phyloP scores from a whole-genome alignment of 257 asterid genomes.

The Primulina eburnea region DNA sequence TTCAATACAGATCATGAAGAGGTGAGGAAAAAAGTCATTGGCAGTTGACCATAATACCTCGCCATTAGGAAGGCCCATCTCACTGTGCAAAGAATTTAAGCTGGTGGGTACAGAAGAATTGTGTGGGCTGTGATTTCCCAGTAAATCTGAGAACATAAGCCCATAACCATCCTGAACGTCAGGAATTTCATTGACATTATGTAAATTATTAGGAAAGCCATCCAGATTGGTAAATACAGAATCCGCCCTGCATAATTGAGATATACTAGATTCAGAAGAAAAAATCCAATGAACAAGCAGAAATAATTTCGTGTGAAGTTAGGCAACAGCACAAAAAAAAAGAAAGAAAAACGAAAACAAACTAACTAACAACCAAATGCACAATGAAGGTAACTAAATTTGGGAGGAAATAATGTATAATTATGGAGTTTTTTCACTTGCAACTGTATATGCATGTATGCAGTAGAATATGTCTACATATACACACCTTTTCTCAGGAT shows the following conservation, averaged over 20 bases:
- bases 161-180: constrained; percentile 82
- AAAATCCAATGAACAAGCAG: constrained; percentile 17
- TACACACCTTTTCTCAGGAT: constrained; percentile 63
- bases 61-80: constrained; percentile 65
- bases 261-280: constrained; percentile 15
- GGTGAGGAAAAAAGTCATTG: constrained; percentile 16
- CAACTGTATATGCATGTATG: neutral
- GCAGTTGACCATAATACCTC: constrained; percentile 52
- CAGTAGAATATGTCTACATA: constrained; percentile 17
- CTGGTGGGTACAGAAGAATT: constrained; percentile 67
- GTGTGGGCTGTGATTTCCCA: constrained; percentile 64
- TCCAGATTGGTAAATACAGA: constrained; percentile 59
- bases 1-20: constrained; percentile 6
- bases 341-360: constrained; percentile 6
- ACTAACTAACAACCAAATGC: neutral
- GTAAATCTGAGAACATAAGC: constrained; percentile 77
- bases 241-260: constrained; percentile 57
- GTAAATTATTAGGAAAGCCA: constrained; percentile 55
- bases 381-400: constrained; percentile 4
- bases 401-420: neutral
- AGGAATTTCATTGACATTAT: constrained; percentile 49
- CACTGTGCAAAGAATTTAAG: constrained; percentile 64
- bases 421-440: neutral
- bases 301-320: constrained; percentile 11
- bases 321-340: neutral